Percentiles rank a stretch among this genome's conserved stretches.
Evolutionary conservation across 1,284 basidiomycete species (phyloP).

Genomic region (Golubevia sp.): DNA sequence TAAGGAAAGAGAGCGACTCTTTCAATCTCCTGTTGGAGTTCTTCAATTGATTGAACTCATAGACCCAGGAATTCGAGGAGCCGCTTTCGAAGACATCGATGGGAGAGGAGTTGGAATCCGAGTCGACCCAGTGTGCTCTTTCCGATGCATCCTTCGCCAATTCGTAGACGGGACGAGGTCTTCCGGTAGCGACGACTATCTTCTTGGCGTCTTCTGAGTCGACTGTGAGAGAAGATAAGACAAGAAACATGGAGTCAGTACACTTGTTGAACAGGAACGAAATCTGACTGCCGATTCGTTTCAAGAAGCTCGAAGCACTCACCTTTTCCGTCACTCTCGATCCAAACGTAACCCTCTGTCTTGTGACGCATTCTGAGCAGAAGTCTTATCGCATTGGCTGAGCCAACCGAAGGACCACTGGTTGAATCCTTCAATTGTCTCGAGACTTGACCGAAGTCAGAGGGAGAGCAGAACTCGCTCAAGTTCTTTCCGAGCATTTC

Average conservation of each 20-base stretch:
- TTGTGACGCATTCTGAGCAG: slow-evolving; percentile 51
- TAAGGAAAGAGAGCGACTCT: no score
- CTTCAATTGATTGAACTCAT: slow-evolving; percentile 53
- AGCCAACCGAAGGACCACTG: no score
- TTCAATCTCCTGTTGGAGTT: slow-evolving; percentile 45
- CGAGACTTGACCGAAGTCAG: slow-evolving; percentile 52
- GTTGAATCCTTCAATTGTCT: slow-evolving; percentile 58
- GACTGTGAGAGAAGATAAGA: no score
- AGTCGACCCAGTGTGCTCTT: no score
- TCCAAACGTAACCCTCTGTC: slow-evolving; percentile 38
- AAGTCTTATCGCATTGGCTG: no score
- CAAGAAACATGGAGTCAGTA: no score
- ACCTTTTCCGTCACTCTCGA: slow-evolving; percentile 48
- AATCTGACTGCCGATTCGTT: no score
- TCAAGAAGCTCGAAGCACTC: no score
- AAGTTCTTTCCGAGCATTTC: slow-evolving; percentile 53
- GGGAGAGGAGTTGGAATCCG: no score
- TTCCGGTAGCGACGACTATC: slow-evolving; percentile 47
- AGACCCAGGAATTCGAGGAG: no score
- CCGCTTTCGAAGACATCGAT: no score
- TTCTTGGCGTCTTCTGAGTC: slow-evolving; percentile 55
- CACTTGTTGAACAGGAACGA: no score
- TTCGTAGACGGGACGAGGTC: slow-evolving; percentile 44
- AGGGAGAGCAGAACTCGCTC: slow-evolving; percentile 51
- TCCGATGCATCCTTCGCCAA: slow-evolving; percentile 44